phyloP scores from a whole-genome alignment of 257 asterid genomes.

The Scutellaria barbata region DNA sequence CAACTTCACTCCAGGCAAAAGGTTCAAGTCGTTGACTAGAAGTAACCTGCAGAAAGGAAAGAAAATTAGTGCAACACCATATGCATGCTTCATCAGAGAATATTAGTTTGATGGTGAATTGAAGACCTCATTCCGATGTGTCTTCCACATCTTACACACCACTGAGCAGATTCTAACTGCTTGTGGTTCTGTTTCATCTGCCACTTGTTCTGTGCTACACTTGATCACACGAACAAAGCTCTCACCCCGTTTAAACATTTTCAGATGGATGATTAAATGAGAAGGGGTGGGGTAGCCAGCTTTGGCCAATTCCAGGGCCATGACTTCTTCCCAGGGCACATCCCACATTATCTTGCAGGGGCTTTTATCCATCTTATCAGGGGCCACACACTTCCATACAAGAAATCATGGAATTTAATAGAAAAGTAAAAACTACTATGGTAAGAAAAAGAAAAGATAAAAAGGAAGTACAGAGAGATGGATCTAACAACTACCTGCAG shows the following conservation, averaged over 20 bases:
- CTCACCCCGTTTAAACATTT: constrained; percentile 75
- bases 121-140: constrained; percentile 63
- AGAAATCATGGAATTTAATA: constrained; percentile 33
- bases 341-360: constrained; percentile 99
- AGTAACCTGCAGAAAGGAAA: constrained; percentile 51
- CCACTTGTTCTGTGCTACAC: constrained; percentile 69
- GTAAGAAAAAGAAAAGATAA: constrained; percentile 7
- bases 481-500: constrained; percentile 66
- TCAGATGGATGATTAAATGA: constrained; percentile 87
- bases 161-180: constrained; percentile 74
- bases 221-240: constrained; percentile 91
- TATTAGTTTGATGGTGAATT: constrained; percentile 10
- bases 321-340: constrained; percentile 89
- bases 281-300: constrained; percentile 75
- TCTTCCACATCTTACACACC: constrained; percentile 77
- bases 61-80: neutral
- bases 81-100: constrained; percentile 9
- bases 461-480: constrained; percentile 21
- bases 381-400: constrained; percentile 65
- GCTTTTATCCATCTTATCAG: constrained; percentile 78
- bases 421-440: constrained; percentile 9
- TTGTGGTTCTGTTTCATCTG: constrained; percentile 74
- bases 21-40: constrained; percentile 55
- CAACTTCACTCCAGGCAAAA: constrained; percentile 48
- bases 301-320: constrained; percentile 94